Percentiles rank a stretch among this genome's conserved stretches.
phyloP scores from a whole-genome alignment of 2,329 filamentous ascomycete genomes.

The Aphanocladium album region DNA sequence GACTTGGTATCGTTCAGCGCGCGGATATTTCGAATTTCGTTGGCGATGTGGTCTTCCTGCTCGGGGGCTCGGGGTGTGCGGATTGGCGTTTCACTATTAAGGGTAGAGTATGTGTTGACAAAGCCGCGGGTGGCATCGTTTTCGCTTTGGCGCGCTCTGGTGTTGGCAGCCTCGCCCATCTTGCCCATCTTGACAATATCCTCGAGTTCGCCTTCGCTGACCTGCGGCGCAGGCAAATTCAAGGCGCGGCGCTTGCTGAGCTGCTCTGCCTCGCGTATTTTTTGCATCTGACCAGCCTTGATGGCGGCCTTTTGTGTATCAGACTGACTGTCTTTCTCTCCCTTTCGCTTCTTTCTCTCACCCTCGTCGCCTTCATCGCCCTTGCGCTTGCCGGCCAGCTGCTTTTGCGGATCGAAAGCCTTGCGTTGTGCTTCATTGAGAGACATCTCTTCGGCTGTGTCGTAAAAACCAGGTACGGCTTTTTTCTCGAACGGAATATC shows the following conservation, averaged over 20 bases:
- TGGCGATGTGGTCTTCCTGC: conserved; percentile 92
- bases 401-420: conserved; percentile 86
- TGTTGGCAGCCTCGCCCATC: conserved; percentile 79
- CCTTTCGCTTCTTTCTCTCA: conserved; percentile 81
- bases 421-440: conserved; percentile 80
- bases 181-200: conserved; percentile 99
- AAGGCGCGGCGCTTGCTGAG: conserved; percentile 85
- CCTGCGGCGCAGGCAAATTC: conserved; percentile 82
- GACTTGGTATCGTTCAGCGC: conserved; percentile 92
- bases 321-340: conserved; percentile 75
- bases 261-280: conserved; percentile 91
- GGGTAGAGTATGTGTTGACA: conserved; percentile 77
- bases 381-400: conserved; percentile 86
- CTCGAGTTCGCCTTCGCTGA: conserved; percentile 87
- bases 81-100: conserved; percentile 80
- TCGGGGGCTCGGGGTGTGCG: conserved; percentile 86
- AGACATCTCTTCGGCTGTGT: conserved; percentile 76
- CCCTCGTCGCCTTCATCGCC: conserved; percentile 81
- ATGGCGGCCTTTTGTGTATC: conserved; percentile 80
- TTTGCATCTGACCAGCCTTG: conserved; percentile 91
- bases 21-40: conserved; percentile 91
- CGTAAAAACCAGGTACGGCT: conserved; percentile 83
- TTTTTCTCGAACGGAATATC: conserved; percentile 97
- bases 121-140: conserved; percentile 81
- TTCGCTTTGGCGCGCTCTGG: conserved; percentile 69